Base-by-base conservation (phyloP, 257 asterid species). In the Ocimum tenuiflorum region DNA sequence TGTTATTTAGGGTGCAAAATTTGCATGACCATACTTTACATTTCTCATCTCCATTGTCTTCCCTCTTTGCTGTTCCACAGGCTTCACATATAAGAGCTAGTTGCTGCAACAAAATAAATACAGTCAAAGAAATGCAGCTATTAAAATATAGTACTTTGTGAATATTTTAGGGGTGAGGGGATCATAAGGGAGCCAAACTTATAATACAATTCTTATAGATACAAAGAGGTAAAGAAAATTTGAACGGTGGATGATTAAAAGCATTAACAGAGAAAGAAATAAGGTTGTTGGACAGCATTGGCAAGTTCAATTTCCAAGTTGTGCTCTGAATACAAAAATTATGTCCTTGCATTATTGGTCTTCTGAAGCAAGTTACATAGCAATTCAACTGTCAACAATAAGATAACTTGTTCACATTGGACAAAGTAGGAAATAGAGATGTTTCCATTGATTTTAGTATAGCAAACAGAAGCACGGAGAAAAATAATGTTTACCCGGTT, bases 1-100 rank as follows among this genome's bases (percentile, higher is more conserved):
- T 64, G 77, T 87, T 90, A n/a, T 85, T 77, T 17, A 90, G 75
- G n/a, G 91, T 85, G 78, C 97, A 90, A 58, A 85, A 81, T 75
- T 90, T 90, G 80, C 97, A 90, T 15, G 83, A 67, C 97, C 97
- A 90, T 39, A 68, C 61, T 56, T 67, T 77, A n/a, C 66, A 24
- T 76, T 72, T 75, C 61, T 71, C 71, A 18, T 62, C 71, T 61
- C 63, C 80, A 0, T 33, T 56, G 68, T 51, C 76, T 63, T 39
- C 67, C 27, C 71, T 69, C 76, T 76, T 84, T 46, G 71, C 64
- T 41, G 87, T 63, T 77, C 87, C 88, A 47, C 96, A 90, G 50
- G 79, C 92, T 75, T 80, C 91, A 52, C 97, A 86, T 27, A 64
- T 27, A 58, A 75, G 81, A 63, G 88, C 89, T 57, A 67, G 52